Percentiles rank a stretch among this genome's conserved stretches.
These are phyloP conservation scores for Fomitopsis pinicola DNA, from an alignment of 1,284 basidiomycete genomes.

Conservation along the genomic window DNA sequence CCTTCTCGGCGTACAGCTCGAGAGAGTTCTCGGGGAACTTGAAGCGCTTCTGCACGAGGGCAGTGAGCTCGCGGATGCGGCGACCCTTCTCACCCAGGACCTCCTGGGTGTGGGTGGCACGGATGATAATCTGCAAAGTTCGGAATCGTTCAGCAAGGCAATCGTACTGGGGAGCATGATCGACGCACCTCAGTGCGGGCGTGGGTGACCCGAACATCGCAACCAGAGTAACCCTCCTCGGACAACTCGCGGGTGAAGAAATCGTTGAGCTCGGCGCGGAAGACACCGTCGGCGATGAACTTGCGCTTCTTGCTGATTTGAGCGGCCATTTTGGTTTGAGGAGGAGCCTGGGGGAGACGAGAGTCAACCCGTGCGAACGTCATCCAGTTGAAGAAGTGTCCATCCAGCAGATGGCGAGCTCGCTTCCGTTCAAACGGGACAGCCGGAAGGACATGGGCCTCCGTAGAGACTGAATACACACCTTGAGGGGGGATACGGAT, in stretches of 20 bases:
- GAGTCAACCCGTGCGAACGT: constrained; percentile 6
- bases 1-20: constrained; percentile 99
- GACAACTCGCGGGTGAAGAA: constrained; percentile 99
- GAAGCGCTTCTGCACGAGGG: constrained; percentile 99
- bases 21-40: constrained; percentile 99
- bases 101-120: constrained; percentile 99
- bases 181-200: constrained; percentile 87
- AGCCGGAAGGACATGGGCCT: neutral
- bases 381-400: constrained; percentile 13
- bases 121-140: constrained; percentile 88
- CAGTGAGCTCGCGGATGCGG: constrained; percentile 97
- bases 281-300: constrained; percentile 98
- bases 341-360: constrained; percentile 2
- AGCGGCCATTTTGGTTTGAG: constrained; percentile 56
- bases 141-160: neutral
- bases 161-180: neutral
- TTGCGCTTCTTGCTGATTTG: constrained; percentile 97
- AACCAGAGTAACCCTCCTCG: constrained; percentile 99
- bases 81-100: constrained; percentile 99
- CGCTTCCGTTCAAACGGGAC: neutral
- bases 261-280: constrained; percentile 97
- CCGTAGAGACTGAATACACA: constrained; percentile 11
- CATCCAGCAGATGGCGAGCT: constrained; percentile 19
- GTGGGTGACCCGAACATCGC: constrained; percentile 99
- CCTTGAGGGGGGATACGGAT: constrained; percentile 14